Base-by-base conservation (phyloP, 495 filamentous ascomycete species). In the Xylaria telfairii region DNA sequence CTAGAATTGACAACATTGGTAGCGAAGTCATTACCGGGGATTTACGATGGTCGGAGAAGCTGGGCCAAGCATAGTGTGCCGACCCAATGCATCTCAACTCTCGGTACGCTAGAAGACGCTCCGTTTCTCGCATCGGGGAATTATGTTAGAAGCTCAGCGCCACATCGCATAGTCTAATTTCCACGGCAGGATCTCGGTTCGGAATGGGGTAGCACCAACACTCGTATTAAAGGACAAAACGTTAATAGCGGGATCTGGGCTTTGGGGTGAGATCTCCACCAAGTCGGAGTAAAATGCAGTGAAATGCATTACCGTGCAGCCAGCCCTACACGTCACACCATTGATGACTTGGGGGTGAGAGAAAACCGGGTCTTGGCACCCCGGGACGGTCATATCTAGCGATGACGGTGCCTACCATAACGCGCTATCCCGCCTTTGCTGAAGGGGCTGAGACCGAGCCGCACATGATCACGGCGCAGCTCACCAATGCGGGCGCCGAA, bases 381-480 rank as follows among this genome's bases (percentile, higher is more conserved):
- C 5, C 37, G 59, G 37, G 6, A 41, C 9, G 37, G 59, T 61
- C 24, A 19, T 64, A 64, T 64, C 37, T 46, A 2, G 61, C 21
- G 61, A 64, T 46, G 41, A 32, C 26, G 41, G 41, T 39, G 17
- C 37, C 41, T 10, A 17, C 24, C 19, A 32, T 21, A 10, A 19
- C 12, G 39, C 26, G 41, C 39, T 46, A 46, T 63, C 24, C 4
- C 19, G 7, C 8, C 34, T 32, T 30, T 47, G 24, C 15, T 30
- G 26, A 32, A 46, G 32, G 39, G 61, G 61, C 61, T 64, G 39
- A 64, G 34, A 8, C n/a, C 10, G 61, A 26, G 7, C 5, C 37
- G 28, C 59, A 62, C 59, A 62, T 64, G 61, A 42, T 39, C 61
- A 63, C 37, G 41, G 61, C 61, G 21, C 61, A 64, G 61, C 26